phyloP scores from a whole-genome alignment of 202 grass and related monocot genomes.

The Saccharum hybrid region DNA sequence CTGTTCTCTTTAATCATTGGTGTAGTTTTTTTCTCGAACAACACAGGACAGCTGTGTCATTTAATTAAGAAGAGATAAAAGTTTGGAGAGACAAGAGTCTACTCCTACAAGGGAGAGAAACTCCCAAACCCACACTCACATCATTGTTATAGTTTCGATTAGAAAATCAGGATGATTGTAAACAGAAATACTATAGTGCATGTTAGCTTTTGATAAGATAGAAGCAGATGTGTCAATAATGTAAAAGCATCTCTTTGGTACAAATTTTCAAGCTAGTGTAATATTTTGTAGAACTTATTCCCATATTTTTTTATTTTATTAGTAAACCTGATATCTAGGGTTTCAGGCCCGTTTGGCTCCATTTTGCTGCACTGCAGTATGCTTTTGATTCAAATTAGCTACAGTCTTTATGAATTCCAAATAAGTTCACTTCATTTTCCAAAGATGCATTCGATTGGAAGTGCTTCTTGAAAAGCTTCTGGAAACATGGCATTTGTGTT shows the following conservation, averaged over 20 bases:
- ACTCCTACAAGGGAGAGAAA: background rate
- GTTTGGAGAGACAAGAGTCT: background rate
- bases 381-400: background rate
- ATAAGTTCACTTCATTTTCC: background rate
- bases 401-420: background rate
- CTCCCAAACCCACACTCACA: background rate
- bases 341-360: background rate
- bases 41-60: background rate
- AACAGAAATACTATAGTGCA: constrained; percentile 14
- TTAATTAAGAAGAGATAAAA: background rate
- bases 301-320: background rate
- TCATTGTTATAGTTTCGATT: constrained; percentile 11
- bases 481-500: background rate
- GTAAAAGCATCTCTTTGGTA: constrained; percentile 18
- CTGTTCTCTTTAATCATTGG: constrained; percentile 5
- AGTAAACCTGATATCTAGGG: constrained; percentile 12
- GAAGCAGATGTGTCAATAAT: constrained; percentile 1
- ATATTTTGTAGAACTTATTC: constrained; percentile 11
- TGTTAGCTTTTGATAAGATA: constrained; percentile 25
- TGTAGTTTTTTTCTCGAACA: constrained; percentile 1
- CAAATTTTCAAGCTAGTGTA: constrained; percentile 18
- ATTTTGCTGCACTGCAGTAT: background rate
- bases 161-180: constrained; percentile 13
- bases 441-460: background rate
- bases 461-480: background rate